A percentile compares a stretch with the other conserved stretches of the same genome.
These are phyloP conservation scores for Mycena floridula DNA, from an alignment of 768 basidiomycete species.

Conservation along the genomic window DNA sequence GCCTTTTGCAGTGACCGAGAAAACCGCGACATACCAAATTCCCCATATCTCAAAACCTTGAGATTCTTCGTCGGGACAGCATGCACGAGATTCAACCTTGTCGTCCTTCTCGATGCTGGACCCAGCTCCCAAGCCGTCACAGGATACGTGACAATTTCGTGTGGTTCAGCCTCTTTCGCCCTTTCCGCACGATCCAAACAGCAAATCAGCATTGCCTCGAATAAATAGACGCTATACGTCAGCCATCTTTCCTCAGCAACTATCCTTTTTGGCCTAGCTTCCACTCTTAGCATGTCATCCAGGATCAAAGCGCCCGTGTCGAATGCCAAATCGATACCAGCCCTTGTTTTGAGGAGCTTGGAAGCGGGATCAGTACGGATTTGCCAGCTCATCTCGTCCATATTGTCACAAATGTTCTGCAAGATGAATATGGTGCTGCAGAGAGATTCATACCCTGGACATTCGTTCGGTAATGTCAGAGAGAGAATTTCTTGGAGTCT, in stretches of 20 bases:
- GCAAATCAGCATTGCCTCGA: slow-evolving; percentile 28
- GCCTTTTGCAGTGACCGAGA: background rate
- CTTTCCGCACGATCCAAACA: too few relatives aligned
- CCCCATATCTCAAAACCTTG: slow-evolving; percentile 19
- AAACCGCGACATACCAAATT: slow-evolving; percentile 18
- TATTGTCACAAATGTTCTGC: slow-evolving; percentile 23
- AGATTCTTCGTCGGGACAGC: slow-evolving; percentile 24
- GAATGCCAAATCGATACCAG: slow-evolving; percentile 16
- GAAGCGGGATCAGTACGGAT: slow-evolving; percentile 27
- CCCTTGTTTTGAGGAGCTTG: slow-evolving; percentile 20
- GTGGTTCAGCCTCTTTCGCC: slow-evolving; percentile 3
- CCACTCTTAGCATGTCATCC: slow-evolving; percentile 20
- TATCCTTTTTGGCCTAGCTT: slow-evolving; percentile 4
- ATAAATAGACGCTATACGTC: slow-evolving; percentile 26
- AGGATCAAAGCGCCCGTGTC: slow-evolving; percentile 25
- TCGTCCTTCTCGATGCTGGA: slow-evolving; percentile 22
- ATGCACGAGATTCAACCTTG: slow-evolving; percentile 22
- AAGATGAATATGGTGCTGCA: slow-evolving; percentile 25
- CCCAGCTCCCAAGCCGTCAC: slow-evolving; percentile 33
- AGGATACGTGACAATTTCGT: slow-evolving; percentile 17
- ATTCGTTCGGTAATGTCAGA: slow-evolving; percentile 20
- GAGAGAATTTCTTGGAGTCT: slow-evolving; percentile 27
- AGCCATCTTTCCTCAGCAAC: slow-evolving; percentile 15
- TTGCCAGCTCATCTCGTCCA: slow-evolving; percentile 31
- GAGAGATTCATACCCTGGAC: slow-evolving; percentile 24